Evolutionary conservation across 2,329 filamentous ascomycete species (phyloP).

Genomic region (Neophaeococcomyces mojaviensis): DNA sequence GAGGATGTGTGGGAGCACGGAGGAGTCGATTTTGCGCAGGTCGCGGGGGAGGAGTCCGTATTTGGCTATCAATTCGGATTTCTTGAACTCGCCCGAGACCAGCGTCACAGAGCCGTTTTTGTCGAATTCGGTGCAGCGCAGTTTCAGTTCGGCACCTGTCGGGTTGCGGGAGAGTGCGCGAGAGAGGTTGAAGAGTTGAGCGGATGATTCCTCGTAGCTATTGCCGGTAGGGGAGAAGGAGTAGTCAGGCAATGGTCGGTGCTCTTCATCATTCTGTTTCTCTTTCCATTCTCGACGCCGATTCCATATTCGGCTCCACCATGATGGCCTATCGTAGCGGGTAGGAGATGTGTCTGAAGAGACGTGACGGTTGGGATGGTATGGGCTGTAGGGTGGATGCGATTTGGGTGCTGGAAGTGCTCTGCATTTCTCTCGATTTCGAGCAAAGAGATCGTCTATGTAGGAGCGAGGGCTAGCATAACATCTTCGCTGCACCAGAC

Average conservation of each 20-base stretch:
- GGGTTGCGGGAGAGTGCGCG: constrained; percentile 42
- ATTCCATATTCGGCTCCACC: constrained; percentile 13
- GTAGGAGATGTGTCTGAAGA: constrained; percentile 1
- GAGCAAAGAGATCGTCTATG: constrained; percentile 19
- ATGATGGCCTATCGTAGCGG: constrained; percentile 5
- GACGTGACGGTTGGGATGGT: constrained; percentile 16
- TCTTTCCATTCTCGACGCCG: constrained; percentile 13
- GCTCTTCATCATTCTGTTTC: constrained; percentile 9
- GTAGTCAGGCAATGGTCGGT: constrained; percentile 6
- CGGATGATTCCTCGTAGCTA: constrained; percentile 36
- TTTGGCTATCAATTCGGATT: constrained; percentile 93
- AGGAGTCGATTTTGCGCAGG: constrained; percentile 94
- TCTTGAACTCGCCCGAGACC: constrained; percentile 93
- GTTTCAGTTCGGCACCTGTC: constrained; percentile 72
- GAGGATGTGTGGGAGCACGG: constrained; percentile 87
- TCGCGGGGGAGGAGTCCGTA: constrained; percentile 75
- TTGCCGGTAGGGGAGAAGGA: background rate
- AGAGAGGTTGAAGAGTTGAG: constrained; percentile 61
- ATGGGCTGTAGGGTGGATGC: constrained; percentile 8
- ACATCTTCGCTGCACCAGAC: constrained; percentile 15
- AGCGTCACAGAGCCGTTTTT: constrained; percentile 85
- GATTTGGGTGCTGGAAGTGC: constrained; percentile 17
- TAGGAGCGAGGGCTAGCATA: constrained; percentile 11
- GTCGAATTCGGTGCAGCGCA: constrained; percentile 92
- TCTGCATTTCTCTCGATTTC: constrained; percentile 17